Evolutionary conservation across 2,329 filamentous ascomycete species (phyloP).

Genomic region (Neofusicoccum parvum): DNA sequence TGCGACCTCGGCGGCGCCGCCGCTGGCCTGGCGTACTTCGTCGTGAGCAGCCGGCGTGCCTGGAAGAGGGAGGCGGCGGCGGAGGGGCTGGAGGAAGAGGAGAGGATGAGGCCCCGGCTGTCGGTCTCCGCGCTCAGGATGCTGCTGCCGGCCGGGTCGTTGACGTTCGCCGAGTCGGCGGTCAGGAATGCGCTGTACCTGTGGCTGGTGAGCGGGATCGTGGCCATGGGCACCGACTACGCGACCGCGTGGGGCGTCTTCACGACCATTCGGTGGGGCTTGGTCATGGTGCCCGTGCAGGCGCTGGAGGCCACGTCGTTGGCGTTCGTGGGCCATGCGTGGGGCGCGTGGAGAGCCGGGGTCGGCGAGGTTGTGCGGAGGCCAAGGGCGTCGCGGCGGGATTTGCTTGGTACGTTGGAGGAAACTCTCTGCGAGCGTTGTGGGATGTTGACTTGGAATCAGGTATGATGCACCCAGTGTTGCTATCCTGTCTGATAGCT

Average conservation of each 20-base stretch:
- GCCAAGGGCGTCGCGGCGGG: background rate
- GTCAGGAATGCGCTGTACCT: constrained; percentile 70
- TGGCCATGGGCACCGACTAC: constrained; percentile 65
- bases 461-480: constrained; percentile 55
- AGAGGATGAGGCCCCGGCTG: background rate
- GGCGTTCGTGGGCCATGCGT: constrained; percentile 67
- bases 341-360: constrained; percentile 56
- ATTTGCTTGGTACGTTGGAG: background rate
- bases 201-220: constrained; percentile 69
- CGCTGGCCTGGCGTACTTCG: constrained; percentile 60
- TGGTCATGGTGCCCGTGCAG: constrained; percentile 73
- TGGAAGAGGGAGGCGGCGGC: no score
- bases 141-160: constrained; percentile 59
- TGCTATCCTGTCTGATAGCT: constrained; percentile 56
- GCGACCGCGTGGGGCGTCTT: constrained; percentile 75
- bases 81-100: background rate
- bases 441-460: constrained; percentile 21
- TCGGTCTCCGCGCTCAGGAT: constrained; percentile 50
- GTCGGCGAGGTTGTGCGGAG: background rate
- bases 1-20: constrained; percentile 61
- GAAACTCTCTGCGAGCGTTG: no score
- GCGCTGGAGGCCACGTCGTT: constrained; percentile 66
- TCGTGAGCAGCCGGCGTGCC: background rate
- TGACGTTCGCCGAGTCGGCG: constrained; percentile 66
- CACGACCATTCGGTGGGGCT: constrained; percentile 72